Percentiles rank a stretch among this genome's conserved stretches.
Conservation (phyloP, 2,329 filamentous ascomycete species). For the Arthrobotrys pseudoclavata region DNA sequence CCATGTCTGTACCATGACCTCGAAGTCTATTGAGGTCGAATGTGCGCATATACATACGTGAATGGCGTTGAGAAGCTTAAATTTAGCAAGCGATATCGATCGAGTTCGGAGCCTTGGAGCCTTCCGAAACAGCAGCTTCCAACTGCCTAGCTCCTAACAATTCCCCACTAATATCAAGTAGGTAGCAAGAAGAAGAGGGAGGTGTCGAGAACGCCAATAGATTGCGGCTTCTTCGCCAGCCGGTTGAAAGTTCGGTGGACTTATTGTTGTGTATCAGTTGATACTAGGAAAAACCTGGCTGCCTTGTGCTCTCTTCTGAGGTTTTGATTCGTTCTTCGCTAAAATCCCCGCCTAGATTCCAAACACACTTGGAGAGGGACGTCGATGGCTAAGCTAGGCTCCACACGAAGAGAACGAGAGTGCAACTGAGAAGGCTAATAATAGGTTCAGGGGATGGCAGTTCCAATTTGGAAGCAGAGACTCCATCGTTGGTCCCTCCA, state of each 20-base stretch:
- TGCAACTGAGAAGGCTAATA: neutral
- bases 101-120: neutral
- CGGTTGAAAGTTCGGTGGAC: neutral
- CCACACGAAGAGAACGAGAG: neutral
- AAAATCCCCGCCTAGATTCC: neutral
- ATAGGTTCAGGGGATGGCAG: neutral
- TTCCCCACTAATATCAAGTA: neutral
- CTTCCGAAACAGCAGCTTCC: neutral
- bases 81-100: constrained; percentile 1
- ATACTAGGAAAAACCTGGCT: constrained; percentile 1
- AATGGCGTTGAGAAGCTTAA: neutral
- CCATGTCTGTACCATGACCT: neutral
- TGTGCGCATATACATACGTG: neutral
- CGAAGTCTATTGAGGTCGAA: neutral
- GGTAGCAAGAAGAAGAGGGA: neutral
- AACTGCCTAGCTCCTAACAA: constrained; percentile 16
- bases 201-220: neutral
- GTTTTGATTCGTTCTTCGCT: constrained; percentile 9
- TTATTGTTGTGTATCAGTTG: constrained; percentile 11
- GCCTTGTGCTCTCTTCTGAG: constrained; percentile 18
- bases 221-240: neutral
- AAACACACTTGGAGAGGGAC: neutral
- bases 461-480: too few relatives aligned
- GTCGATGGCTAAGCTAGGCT: neutral
- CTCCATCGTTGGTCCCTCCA: too few relatives aligned